These are phyloP conservation scores for Micractinium sp. DNA, from an alignment of 139 green algal species.

Conservation along the genomic window DNA sequence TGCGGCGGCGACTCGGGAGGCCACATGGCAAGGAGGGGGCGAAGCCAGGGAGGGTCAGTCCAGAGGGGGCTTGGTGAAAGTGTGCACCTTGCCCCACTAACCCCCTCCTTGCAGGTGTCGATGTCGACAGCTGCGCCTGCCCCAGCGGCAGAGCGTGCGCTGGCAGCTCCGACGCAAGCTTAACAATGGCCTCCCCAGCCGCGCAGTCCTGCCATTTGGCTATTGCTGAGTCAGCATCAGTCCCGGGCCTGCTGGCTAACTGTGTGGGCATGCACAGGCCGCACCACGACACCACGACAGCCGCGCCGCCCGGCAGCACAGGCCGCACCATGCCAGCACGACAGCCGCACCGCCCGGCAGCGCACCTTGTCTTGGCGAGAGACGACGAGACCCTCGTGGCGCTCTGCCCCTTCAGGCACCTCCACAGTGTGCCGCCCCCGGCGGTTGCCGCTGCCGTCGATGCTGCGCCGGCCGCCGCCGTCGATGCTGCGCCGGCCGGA, in stretches of 20 bases:
- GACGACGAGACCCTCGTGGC: constrained; percentile 31
- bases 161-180: no score
- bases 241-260: no score
- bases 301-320: neutral
- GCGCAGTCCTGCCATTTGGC: no score
- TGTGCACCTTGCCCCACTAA: no score
- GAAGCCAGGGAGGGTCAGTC: no score
- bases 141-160: no score
- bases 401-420: constrained; percentile 25
- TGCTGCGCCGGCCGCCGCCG: neutral
- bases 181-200: no score
- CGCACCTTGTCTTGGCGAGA: constrained; percentile 38
- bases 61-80: no score
- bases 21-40: neutral
- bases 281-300: neutral
- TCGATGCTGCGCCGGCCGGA: neutral
- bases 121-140: no score
- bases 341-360: neutral
- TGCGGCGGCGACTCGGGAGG: no score
- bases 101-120: no score
- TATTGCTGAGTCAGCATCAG: no score
- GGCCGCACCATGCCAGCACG: neutral
- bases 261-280: neutral
- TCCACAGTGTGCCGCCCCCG: constrained; percentile 32
- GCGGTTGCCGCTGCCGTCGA: neutral